Conservation (phyloP, 2,329 filamentous ascomycete genomes). For the Colletotrichum liriopes region DNA sequence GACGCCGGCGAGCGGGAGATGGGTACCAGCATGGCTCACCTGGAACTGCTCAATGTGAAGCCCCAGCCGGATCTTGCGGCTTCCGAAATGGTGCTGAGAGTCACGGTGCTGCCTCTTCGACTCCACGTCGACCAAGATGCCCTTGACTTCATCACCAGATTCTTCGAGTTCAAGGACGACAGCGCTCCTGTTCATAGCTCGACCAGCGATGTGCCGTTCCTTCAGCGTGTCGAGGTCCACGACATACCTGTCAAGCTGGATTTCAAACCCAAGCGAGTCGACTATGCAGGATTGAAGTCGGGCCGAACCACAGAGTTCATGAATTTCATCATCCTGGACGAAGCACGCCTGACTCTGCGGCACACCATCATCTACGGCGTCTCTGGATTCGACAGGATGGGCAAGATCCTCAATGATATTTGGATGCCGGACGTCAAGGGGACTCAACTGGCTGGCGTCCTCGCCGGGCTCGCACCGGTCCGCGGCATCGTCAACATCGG, state of each 20-base stretch:
- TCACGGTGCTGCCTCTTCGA: constrained; percentile 84
- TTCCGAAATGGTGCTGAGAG: constrained; percentile 88
- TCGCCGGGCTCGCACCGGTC: constrained; percentile 92
- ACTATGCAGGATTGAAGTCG: constrained; percentile 92
- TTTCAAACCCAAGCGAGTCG: constrained; percentile 98
- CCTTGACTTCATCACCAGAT: constrained; percentile 95
- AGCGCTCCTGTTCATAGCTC: constrained; percentile 67
- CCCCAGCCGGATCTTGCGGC: constrained; percentile 88
- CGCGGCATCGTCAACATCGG: constrained; percentile 93
- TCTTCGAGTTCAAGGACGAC: constrained; percentile 98
- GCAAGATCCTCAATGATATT: constrained; percentile 92
- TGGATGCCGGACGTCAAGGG: constrained; percentile 95
- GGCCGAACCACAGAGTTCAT: constrained; percentile 98
- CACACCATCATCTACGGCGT: constrained; percentile 95
- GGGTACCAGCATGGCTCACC: constrained; percentile 89
- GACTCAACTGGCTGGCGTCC: constrained; percentile 89
- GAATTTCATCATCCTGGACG: constrained; percentile 96
- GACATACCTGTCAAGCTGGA: constrained; percentile 87
- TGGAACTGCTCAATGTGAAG: constrained; percentile 90
- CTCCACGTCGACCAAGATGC: constrained; percentile 98
- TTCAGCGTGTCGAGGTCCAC: constrained; percentile 91
- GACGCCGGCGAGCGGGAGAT: constrained; percentile 90
- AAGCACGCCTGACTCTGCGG: constrained; percentile 86
- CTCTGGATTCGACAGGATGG: constrained; percentile 90
- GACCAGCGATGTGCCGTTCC: constrained; percentile 83